A percentile compares a stretch with the other conserved stretches of the same genome.
These are phyloP conservation scores for Saksenaea vasiformis DNA, from an alignment of 371 early-diverging fungal genomes.

Conservation along the genomic window DNA sequence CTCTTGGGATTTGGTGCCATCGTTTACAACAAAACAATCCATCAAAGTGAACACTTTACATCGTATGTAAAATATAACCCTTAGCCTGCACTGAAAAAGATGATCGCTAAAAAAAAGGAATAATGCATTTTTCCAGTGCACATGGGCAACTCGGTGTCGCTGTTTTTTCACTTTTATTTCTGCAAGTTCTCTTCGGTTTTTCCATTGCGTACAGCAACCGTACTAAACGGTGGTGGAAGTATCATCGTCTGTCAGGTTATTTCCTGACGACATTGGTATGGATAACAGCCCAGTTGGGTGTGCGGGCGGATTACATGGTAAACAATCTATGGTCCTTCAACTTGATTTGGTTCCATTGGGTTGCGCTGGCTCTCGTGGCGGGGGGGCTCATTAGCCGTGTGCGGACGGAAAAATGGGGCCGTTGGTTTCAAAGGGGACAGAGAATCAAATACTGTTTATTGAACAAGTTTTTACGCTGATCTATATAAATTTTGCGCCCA, in stretches of 20 bases:
- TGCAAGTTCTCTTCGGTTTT: slow-evolving; percentile 28
- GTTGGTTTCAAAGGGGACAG: no score
- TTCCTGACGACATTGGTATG: slow-evolving; percentile 21
- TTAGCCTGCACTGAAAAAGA: not conserved
- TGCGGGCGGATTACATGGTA: slow-evolving; percentile 43
- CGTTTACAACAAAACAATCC: slow-evolving; percentile 26
- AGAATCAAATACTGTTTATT: no score
- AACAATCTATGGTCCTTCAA: slow-evolving; percentile 28
- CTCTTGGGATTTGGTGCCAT: slow-evolving; percentile 29
- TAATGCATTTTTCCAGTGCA: slow-evolving; percentile 9
- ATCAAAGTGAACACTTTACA: slow-evolving; percentile 31
- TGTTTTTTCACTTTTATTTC: slow-evolving; percentile 15
- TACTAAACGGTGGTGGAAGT: slow-evolving; percentile 34
- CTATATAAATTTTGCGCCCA: no score
- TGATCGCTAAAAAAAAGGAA: not conserved
- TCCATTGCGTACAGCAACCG: slow-evolving; percentile 19
- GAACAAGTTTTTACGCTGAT: no score
- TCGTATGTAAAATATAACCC: slow-evolving; percentile 8
- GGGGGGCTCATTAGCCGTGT: slow-evolving; percentile 27
- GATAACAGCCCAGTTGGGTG: slow-evolving; percentile 42
- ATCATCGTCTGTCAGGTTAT: slow-evolving; percentile 42
- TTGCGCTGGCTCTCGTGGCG: slow-evolving; percentile 27
- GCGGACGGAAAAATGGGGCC: slow-evolving; percentile 35
- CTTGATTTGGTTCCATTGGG: slow-evolving; percentile 40
- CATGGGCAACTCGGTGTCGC: slow-evolving; percentile 33